A percentile compares a stretch with the other conserved stretches of the same genome.
phyloP scores from a whole-genome alignment of 345 rosid species.

The Zanthoxylum bungeanum region DNA sequence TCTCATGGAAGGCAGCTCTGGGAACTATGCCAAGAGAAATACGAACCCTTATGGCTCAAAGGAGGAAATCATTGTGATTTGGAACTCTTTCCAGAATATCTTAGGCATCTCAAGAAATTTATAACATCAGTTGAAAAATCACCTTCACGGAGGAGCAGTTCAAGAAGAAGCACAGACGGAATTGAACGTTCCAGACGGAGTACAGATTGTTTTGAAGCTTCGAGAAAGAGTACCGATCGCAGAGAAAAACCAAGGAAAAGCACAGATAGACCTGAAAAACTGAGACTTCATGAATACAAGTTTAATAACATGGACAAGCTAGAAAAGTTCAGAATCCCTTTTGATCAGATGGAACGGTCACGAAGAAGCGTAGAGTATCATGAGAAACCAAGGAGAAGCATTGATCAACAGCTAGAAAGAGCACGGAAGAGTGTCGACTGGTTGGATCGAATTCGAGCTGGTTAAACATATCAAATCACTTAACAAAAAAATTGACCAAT shows the following conservation, averaged over 20 bases:
- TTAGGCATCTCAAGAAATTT: constrained; percentile 89
- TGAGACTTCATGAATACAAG: constrained; percentile 61
- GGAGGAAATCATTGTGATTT: constrained; percentile 91
- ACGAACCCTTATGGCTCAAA: constrained; percentile 90
- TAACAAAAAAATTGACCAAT: no score
- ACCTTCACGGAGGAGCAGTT: constrained; percentile 51
- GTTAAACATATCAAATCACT: constrained; percentile 14
- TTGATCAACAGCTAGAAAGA: constrained; percentile 58
- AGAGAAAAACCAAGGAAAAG: constrained; percentile 76
- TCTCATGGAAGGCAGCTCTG: constrained; percentile 96
- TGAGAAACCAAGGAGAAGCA: constrained; percentile 64
- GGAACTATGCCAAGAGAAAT: constrained; percentile 92
- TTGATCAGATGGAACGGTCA: constrained; percentile 80
- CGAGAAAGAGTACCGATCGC: constrained; percentile 66
- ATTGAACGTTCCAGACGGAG: constrained; percentile 53
- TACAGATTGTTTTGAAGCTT: constrained; percentile 46
- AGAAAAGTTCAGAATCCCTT: constrained; percentile 52
- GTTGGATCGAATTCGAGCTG: constrained; percentile 45
- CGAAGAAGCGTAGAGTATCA: constrained; percentile 88
- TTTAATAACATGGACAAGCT: constrained; percentile 51
- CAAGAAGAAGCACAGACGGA: constrained; percentile 66
- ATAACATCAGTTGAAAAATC: constrained; percentile 75
- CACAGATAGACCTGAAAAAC: constrained; percentile 41
- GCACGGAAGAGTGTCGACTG: constrained; percentile 86
- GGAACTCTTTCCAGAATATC: constrained; percentile 81